A percentile compares a stretch with the other conserved stretches of the same genome.
Conservation (phyloP, 805 yeast genomes). For the Maudiozyma bulderi region DNA sequence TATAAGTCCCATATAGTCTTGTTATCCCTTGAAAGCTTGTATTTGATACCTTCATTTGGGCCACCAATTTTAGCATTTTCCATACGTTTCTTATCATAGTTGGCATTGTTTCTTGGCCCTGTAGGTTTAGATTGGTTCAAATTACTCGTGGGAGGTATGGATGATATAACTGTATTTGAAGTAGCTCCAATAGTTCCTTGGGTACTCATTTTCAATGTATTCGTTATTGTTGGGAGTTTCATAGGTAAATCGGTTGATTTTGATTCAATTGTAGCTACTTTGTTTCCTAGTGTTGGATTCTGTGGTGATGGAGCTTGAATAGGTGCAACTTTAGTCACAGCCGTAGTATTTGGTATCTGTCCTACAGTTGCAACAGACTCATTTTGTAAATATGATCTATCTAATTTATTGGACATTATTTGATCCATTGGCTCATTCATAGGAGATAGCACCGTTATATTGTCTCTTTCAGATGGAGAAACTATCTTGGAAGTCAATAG, state of each 20-base stretch:
- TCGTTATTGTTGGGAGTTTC: neutral
- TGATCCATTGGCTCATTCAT: neutral
- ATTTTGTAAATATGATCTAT: neutral
- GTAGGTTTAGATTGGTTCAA: neutral
- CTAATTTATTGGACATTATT: neutral
- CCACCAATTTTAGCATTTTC: constrained; percentile 6
- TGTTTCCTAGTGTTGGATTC: neutral
- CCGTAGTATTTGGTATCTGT: neutral
- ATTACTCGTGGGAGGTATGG: neutral
- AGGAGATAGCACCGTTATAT: neutral
- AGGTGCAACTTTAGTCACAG: neutral
- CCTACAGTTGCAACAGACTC: neutral
- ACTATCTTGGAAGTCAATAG: neutral
- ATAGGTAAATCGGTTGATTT: neutral
- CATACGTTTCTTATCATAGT: neutral
- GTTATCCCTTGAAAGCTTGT: constrained; percentile 30
- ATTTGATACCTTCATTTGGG: constrained; percentile 26
- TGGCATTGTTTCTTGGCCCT: neutral
- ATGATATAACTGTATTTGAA: neutral
- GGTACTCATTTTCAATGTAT: constrained; percentile 1
- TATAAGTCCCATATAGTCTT: constrained; percentile 31
- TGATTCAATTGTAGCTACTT: neutral
- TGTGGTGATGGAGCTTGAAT: neutral
- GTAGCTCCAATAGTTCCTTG: neutral
- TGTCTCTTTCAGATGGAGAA: neutral